Base-by-base conservation (phyloP, 2,329 filamentous ascomycete species). In the Onygena corvina region DNA sequence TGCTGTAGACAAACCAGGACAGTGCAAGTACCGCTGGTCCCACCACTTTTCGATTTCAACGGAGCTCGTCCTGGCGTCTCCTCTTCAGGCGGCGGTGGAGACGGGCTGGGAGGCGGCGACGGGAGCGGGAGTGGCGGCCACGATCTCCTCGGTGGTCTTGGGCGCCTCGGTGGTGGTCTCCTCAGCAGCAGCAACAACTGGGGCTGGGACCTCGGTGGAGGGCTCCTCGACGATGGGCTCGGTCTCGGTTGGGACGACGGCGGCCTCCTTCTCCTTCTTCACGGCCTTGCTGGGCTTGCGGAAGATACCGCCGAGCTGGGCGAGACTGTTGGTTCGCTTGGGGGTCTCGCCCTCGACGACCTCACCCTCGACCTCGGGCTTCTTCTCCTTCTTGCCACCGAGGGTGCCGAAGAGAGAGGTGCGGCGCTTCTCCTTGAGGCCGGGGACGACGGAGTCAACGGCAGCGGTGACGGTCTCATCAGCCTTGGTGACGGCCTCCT, bases 371-470 rank as follows among this genome's bases (percentile, higher is more conserved):
- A 67, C 64, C n/a, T 66, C 64, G 48, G 63, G 60, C 62, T 72
- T 74, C 66, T 71, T 71, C 62, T 70, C 65, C 61, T 75, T 74
- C 68, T 74, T 75, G 52, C 58, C 64, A 52, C 71, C 69, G 51
- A 76, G 70, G 62, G 68, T 73, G 56, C 71, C 71, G 62, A 77
- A 78, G 62, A 71, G 69, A 59, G 73, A 77, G 59, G 68, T 71
- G 60, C 68, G 71, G 56, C 70, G 72, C 65, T 73, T 71, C 54
- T 70, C 66, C 61, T 71, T 70, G 52, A 61, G 51, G 40, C 57
- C 62, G 45, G 67, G 66, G 60, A 69, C 67, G 58, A 72, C 67
- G 31, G 59, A 52, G 49, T 62, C 61, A 11, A 58, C 58, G 21
- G 57, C 54, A 49, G 60, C 23, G 44, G 62, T 56, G 27, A 56